Evolutionary conservation across 2,329 filamentous ascomycete genomes (phyloP).

Genomic region (Curvularia sp.): DNA sequence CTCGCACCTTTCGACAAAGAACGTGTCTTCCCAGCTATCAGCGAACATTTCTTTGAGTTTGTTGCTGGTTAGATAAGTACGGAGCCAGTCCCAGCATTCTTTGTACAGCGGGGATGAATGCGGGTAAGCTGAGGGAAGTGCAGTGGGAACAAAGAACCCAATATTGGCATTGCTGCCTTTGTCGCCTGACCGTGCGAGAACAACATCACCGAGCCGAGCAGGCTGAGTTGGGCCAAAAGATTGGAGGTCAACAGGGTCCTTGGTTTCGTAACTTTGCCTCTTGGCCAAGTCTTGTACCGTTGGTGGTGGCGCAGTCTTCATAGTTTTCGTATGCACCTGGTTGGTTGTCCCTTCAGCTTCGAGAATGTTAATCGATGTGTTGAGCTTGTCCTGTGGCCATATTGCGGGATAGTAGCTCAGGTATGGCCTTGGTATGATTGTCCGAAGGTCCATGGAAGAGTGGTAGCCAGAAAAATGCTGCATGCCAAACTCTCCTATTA

Average conservation of each 20-base stretch:
- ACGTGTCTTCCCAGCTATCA: constrained; percentile 34
- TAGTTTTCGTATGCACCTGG: neutral
- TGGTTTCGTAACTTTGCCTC: neutral
- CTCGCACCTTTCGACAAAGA: constrained; percentile 42
- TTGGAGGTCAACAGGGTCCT: neutral
- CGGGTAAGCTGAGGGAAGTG: neutral
- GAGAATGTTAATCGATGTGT: neutral
- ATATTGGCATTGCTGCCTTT: constrained; percentile 48
- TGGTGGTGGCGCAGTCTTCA: neutral
- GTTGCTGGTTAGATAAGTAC: constrained; percentile 34
- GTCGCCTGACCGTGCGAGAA: constrained; percentile 39
- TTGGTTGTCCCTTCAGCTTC: neutral
- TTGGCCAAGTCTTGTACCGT: neutral
- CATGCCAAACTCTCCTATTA: neutral
- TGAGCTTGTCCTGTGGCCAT: neutral
- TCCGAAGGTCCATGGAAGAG: neutral
- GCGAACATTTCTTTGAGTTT: constrained; percentile 39
- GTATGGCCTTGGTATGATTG: neutral
- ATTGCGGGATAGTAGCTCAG: neutral
- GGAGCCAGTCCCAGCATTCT: constrained; percentile 44
- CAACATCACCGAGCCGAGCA: neutral
- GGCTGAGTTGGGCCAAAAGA: neutral
- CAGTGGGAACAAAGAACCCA: constrained; percentile 42
- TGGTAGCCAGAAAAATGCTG: neutral
- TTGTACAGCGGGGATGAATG: constrained; percentile 22